phyloP scores from a whole-genome alignment of 306 rosid genomes.

The Cercis canadensis region DNA sequence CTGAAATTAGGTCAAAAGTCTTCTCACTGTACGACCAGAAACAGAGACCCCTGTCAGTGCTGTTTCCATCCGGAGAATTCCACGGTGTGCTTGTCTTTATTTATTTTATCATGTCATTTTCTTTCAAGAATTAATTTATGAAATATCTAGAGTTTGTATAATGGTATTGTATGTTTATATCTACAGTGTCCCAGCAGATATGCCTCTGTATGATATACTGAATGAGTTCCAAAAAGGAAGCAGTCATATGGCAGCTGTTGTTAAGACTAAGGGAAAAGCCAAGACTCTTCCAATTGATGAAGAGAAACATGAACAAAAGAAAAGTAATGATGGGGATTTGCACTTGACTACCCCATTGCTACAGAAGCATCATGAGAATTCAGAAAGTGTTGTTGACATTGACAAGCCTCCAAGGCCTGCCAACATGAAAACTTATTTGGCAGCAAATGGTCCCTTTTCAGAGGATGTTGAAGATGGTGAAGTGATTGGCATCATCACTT shows the following conservation, averaged over 20 bases:
- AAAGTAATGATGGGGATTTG: slow-evolving; percentile 38
- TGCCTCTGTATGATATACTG: slow-evolving; percentile 96
- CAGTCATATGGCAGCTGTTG: slow-evolving; percentile 99
- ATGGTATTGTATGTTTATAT: slow-evolving; percentile 22
- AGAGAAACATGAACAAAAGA: slow-evolving; percentile 55
- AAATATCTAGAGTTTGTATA: slow-evolving; percentile 34
- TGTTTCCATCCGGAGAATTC: slow-evolving; percentile 91
- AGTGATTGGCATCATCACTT: slow-evolving; percentile 93
- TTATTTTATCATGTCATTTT: slow-evolving; percentile 16
- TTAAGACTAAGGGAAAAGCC: slow-evolving; percentile 67
- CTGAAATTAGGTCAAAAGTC: slow-evolving; percentile 81
- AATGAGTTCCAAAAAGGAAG: slow-evolving; percentile 98
- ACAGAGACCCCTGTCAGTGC: slow-evolving; percentile 96
- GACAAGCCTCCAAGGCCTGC: slow-evolving; percentile 60
- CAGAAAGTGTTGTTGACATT: slow-evolving; percentile 67
- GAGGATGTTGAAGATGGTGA: slow-evolving; percentile 91
- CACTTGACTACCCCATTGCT: slow-evolving; percentile 79
- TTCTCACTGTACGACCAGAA: slow-evolving; percentile 96
- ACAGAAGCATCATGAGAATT: slow-evolving; percentile 49
- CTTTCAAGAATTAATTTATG: slow-evolving; percentile 13
- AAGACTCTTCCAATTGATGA: slow-evolving; percentile 56
- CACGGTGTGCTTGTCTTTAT: slow-evolving; percentile 64
- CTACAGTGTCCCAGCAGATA: slow-evolving; percentile 92
- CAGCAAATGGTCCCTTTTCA: slow-evolving; percentile 43
- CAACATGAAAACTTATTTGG: slow-evolving; percentile 44